Percentiles rank a stretch among this genome's conserved stretches.
Conservation (phyloP, 164 flowering plant genomes). For the Chloranthus sessilifolius region DNA sequence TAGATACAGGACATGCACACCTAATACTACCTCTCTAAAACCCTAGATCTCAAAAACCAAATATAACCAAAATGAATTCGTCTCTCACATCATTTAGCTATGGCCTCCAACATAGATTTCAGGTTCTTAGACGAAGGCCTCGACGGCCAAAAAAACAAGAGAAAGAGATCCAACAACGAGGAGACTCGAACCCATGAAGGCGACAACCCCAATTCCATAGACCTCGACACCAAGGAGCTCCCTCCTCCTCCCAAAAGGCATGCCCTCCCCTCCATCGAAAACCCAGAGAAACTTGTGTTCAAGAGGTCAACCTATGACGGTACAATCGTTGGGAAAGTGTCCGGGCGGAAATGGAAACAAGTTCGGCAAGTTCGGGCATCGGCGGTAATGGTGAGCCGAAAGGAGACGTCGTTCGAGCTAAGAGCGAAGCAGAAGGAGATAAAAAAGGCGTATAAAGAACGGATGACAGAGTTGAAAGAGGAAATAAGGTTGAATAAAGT, state of each 20-base stretch:
- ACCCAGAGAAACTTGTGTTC: conserved; percentile 65
- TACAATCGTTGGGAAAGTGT: conserved; percentile 78
- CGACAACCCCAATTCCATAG: conserved; percentile 41
- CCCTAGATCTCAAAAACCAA: too few species aligned
- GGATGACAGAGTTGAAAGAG: conserved; percentile 80
- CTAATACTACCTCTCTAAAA: too few species aligned
- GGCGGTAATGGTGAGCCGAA: conserved; percentile 46
- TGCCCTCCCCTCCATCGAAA: conserved; percentile 52
- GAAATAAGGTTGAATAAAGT: too few species aligned
- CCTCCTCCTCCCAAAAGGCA: conserved; percentile 52
- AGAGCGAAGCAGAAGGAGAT: conserved; percentile 66
- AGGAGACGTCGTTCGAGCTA: conserved; percentile 47
- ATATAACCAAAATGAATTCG: too few species aligned
- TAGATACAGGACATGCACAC: too few species aligned
- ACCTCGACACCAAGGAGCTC: conserved; percentile 33
- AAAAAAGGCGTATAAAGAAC: conserved; percentile 76
- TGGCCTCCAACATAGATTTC: conserved; percentile 95
- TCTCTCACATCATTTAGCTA: too few species aligned
- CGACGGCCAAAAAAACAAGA: conserved; percentile 80
- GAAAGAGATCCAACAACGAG: conserved; percentile 1
- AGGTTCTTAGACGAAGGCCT: conserved; percentile 83
- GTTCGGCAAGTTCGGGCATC: conserved; percentile 62
- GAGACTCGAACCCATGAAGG: not conserved
- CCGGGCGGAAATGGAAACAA: conserved; percentile 94
- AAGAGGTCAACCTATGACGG: conserved; percentile 85